Conservation (phyloP, 495 filamentous ascomycete species). For the Aspergillus panamensis region DNA sequence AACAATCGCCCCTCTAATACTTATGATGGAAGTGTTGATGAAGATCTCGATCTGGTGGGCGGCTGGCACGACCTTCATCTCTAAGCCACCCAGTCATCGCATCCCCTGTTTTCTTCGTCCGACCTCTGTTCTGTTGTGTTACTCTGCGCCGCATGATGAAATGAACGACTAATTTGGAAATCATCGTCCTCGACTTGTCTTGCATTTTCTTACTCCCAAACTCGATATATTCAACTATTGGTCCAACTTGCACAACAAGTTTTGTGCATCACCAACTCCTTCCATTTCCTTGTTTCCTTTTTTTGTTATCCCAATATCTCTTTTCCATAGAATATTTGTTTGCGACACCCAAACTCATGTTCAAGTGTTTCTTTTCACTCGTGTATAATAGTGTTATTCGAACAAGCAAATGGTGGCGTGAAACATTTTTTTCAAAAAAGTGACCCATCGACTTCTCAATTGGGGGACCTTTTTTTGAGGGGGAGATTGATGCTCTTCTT, state of each 20-base stretch:
- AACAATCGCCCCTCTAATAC: constrained; percentile 24
- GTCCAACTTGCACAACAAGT: neutral
- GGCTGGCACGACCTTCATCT: constrained; percentile 69
- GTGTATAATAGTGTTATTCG: constrained; percentile 23
- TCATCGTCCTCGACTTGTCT: constrained; percentile 19
- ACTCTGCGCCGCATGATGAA: constrained; percentile 9
- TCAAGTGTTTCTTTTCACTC: constrained; percentile 21
- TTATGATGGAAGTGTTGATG: constrained; percentile 58
- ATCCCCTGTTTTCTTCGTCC: constrained; percentile 1
- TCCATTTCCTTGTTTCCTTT: constrained; percentile 8
- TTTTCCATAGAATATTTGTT: constrained; percentile 18
- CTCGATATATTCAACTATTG: constrained; percentile 1
- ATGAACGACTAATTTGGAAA: constrained; percentile 1
- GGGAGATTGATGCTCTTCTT: constrained; percentile 16
- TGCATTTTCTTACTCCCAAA: constrained; percentile 13
- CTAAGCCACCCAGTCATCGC: constrained; percentile 24
- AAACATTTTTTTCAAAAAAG: constrained; percentile 22
- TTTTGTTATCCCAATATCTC: constrained; percentile 2
- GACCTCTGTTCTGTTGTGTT: constrained; percentile 10
- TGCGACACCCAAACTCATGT: constrained; percentile 9
- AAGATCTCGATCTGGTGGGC: constrained; percentile 86
- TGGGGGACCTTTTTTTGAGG: constrained; percentile 8
- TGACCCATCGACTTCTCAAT: constrained; percentile 17
- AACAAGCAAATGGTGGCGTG: constrained; percentile 18
- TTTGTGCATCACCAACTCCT: constrained; percentile 5